Evolutionary conservation across 2,329 filamentous ascomycete genomes (phyloP), one percentile per base, ranked within the genome.

Genomic region (Ceratocystis huliohia): DNA sequence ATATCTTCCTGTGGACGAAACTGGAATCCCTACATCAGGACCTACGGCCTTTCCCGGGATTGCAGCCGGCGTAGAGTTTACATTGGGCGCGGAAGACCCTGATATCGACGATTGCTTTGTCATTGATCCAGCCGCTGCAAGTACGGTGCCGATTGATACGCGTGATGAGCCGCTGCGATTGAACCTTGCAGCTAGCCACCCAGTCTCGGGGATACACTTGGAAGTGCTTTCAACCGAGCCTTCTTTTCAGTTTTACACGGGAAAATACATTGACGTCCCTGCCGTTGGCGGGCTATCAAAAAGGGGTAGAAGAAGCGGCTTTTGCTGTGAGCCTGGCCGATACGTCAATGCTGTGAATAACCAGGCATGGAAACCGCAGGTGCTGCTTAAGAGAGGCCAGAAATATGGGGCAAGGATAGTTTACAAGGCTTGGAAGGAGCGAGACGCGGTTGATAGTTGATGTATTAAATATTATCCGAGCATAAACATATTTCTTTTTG

Each of bases 181-280:
- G 68, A 83, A 93, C 59, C 84, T 89, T 59, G 79, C 83, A 28
- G 88, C 94, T 67, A 83, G 82, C 75, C 90, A 96, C 75, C 84
- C 90, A 5, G 80, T 79, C 63, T 88, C 86, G 33, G 84, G 85
- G 69, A 81, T 96, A 70, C 88, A 95, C 74, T 84, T 97, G 63
- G 89, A 96, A 75, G 88, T 96, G 5, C 80, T 85, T 72, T 94
- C 89, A 78, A 97, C 93, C 0, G 93, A 97, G 79, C 94, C 94
- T 0, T 89, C 91, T 0, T 97, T 96, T 80, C 93, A 97, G 76
- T 96, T 96, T 78, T 97, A 97, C 77, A 95, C 91, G 0, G 94
- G 93, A 70, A 87, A 89, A 73, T 87, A 86, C 73, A 91, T 95
- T 70, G 79, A 94, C 71, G 87, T 96, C 13, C 87, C 89, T 0